Evolutionary conservation across 148 eudicot species (phyloP).

Genomic region (Rhododendron henanense): DNA sequence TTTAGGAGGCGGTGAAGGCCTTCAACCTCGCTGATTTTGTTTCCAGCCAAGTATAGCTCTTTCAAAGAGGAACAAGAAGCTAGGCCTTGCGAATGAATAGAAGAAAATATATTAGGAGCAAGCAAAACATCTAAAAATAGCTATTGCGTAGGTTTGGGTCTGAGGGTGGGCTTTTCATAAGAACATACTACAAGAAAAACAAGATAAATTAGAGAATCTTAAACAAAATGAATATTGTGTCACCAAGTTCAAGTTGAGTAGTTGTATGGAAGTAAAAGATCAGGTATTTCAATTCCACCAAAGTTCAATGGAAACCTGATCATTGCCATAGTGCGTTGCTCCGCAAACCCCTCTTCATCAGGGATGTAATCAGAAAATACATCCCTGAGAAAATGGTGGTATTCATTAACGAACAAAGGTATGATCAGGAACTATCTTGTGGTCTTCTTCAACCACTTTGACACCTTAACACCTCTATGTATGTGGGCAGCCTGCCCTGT

Average conservation of each 20-base stretch:
- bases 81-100: constrained; percentile 47
- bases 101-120: neutral
- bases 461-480: neutral
- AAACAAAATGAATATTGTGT: neutral
- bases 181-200: neutral
- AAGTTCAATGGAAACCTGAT: neutral
- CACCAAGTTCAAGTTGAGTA: neutral
- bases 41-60: constrained; percentile 87
- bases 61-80: constrained; percentile 85
- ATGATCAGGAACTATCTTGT: neutral
- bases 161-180: neutral
- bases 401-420: neutral
- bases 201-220: neutral
- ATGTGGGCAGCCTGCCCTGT: neutral
- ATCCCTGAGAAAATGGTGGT: neutral
- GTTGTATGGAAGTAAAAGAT: neutral
- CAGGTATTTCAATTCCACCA: neutral
- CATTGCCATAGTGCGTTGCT: neutral
- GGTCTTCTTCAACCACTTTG: neutral
- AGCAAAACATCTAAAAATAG: neutral
- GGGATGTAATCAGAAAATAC: neutral
- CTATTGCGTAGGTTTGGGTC: neutral
- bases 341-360: neutral
- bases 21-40: constrained; percentile 94
- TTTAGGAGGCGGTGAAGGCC: constrained; percentile 97